Base-by-base conservation (phyloP, 106 monocot species). In the Acorus gramineus region DNA sequence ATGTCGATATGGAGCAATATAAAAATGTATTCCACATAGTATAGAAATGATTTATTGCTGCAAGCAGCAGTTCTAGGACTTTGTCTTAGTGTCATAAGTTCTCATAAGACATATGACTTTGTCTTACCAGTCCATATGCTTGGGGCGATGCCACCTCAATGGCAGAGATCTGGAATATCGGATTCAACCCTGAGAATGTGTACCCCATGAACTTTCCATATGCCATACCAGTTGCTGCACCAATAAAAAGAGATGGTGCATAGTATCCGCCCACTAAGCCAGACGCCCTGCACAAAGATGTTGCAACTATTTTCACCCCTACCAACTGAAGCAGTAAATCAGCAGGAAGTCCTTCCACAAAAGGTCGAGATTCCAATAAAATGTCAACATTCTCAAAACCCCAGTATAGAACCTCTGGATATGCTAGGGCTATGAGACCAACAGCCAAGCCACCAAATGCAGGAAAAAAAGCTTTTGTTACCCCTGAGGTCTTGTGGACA, bases 231-330 rank as follows among this genome's bases (percentile, higher is more conserved):
- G 94, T 90, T 53, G 94, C 94, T 64, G 90, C 94, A 76, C 94
- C 94, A 51, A 94, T 90, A 73, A 94, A 90, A 65, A 94, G 81
- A 12, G 94, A 94, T n/a, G 94, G 89, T 10, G 94, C 94, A 76
- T 94, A 94, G 68, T 94, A 94, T 52, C 94, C 94, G 44, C 94
- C 94, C 9, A 94, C 94, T 68, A 94, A 66, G 62, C 94, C 93
- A 59, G 86, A 86, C 68, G 90, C 89, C 44, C 94, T 76, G 57
- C 81, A 64, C 56, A 94, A 74, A 7, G 86, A 84, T 66, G 86
- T 94, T 7, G 89, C 90, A 47, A 90, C 8, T 61, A 90, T 90
- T 76, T 94, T 94, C 8, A 84, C 78, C 51, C 86, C 94, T 56
- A 94, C 80, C 65, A 94, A 80, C 70, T 94, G 86, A 80, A 94